Percentiles rank a stretch among this genome's conserved stretches.
Conservation (phyloP, 139 green algal genomes). For the Edaphochlamys debaryana region DNA sequence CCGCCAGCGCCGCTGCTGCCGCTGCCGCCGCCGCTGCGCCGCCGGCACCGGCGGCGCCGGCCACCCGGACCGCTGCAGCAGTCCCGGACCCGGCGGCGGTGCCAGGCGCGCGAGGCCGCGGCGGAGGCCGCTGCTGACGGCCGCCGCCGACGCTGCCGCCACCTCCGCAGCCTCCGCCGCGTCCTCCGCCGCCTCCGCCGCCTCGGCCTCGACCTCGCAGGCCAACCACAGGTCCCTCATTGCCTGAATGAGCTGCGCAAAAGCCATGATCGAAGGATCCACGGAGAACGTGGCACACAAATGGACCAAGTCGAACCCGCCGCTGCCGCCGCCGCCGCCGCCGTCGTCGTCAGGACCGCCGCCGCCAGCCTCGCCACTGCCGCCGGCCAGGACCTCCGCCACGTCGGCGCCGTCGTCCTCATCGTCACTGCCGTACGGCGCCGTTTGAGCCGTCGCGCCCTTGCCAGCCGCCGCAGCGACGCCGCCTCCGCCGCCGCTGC, state of each 20-base stretch:
- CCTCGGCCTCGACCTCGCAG: background rate
- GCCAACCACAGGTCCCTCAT: conserved; percentile 33
- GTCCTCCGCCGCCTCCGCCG: background rate
- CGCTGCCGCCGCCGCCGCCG: background rate
- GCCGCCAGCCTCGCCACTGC: too few species aligned
- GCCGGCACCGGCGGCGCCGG: background rate
- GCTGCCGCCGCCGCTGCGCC: conserved; percentile 6
- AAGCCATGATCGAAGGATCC: conserved; percentile 73
- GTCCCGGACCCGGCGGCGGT: too few species aligned
- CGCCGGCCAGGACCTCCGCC: background rate
- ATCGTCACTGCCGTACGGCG: background rate
- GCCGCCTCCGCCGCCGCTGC: conserved; percentile 13
- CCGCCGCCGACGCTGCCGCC: too few species aligned
- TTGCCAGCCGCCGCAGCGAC: background rate
- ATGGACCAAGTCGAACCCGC: conserved; percentile 65
- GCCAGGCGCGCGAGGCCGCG: too few species aligned
- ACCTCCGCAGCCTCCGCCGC: too few species aligned
- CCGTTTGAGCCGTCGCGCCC: background rate
- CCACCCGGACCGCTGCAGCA: too few species aligned
- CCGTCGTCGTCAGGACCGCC: background rate
- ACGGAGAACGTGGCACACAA: conserved; percentile 77
- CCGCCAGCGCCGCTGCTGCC: background rate
- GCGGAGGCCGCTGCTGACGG: conserved; percentile 4
- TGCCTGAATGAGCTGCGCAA: conserved; percentile 62
- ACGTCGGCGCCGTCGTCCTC: background rate